phyloP scores from a whole-genome alignment of 768 basidiomycete species.

The Agrocybe chaxingu region DNA sequence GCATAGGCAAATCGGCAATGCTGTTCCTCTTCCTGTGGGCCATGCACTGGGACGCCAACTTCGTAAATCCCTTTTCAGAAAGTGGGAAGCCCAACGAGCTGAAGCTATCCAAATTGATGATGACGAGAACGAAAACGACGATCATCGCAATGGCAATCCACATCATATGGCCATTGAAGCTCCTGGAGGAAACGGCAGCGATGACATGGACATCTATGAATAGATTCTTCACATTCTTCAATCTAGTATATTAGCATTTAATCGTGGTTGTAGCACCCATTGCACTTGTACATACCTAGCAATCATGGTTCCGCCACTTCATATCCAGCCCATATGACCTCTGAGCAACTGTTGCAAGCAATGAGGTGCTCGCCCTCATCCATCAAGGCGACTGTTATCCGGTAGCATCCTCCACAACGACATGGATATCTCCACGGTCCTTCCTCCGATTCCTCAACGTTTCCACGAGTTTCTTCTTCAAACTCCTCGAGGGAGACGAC shows the following conservation, averaged over 20 bases:
- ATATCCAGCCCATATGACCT: conserved; percentile 84
- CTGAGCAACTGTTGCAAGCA: conserved; percentile 74
- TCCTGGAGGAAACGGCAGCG: background rate
- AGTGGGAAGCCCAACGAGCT: conserved; percentile 42
- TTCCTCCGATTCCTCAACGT: conserved; percentile 21
- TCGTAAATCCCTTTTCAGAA: conserved; percentile 43
- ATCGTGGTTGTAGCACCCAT: background rate
- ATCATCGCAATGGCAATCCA: background rate
- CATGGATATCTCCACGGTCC: conserved; percentile 57
- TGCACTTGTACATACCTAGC: background rate
- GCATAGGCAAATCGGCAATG: conserved; percentile 80
- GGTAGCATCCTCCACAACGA: conserved; percentile 72
- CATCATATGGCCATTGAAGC: background rate
- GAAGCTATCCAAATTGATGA: conserved; percentile 34
- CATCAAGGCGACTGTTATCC: conserved; percentile 54
- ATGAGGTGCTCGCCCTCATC: conserved; percentile 72
- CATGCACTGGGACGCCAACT: conserved; percentile 66
- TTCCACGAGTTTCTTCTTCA: conserved; percentile 22
- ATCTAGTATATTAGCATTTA: background rate
- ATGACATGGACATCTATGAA: conserved; percentile 7
- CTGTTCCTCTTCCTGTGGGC: conserved; percentile 66
- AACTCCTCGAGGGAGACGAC: conserved; percentile 79
- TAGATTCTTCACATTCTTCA: background rate
- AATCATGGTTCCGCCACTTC: conserved; percentile 39
- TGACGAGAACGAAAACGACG: conserved; percentile 9